Conservation (phyloP, 192 early-diverging fungal genomes). For the Funneliformis geosporum region DNA sequence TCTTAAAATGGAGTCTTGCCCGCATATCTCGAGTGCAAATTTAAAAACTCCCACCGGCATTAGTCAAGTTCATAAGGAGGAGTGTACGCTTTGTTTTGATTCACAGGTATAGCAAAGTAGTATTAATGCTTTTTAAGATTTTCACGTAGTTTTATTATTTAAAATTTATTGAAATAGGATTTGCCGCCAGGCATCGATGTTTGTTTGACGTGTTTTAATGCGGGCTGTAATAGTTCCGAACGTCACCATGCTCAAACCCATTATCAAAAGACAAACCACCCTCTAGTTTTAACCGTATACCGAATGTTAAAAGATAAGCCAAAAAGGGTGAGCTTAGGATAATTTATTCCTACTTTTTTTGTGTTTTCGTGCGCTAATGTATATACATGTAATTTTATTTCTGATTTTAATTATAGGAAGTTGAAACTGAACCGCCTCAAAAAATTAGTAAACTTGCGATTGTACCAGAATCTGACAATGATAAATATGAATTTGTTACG, state of each 20-base stretch:
- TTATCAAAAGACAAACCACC: slow-evolving; percentile 70
- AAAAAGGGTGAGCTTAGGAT: slow-evolving; percentile 53
- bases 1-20: slow-evolving; percentile 53
- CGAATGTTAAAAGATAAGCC: slow-evolving; percentile 57
- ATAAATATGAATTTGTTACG: slow-evolving; percentile 75
- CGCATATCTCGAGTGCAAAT: slow-evolving; percentile 50
- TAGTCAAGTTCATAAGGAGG: slow-evolving; percentile 83
- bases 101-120: slow-evolving; percentile 27
- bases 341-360: too few relatives aligned
- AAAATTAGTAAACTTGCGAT: slow-evolving; percentile 97
- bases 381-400: not conserved
- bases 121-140: not conserved
- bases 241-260: slow-evolving; percentile 79
- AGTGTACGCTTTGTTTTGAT: slow-evolving; percentile 95
- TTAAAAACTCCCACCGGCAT: slow-evolving; percentile 46
- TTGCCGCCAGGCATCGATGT: slow-evolving; percentile 81
- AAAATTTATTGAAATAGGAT: slow-evolving; percentile 55
- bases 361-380: not conserved
- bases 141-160: not conserved
- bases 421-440: slow-evolving; percentile 64
- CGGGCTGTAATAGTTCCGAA: slow-evolving; percentile 68
- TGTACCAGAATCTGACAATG: slow-evolving; percentile 68
- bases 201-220: slow-evolving; percentile 94
- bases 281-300: slow-evolving; percentile 82
- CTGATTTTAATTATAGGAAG: slow-evolving; percentile 20